Base-by-base conservation (phyloP, 1,139 yeast species). In the Taphrina deformans region DNA sequence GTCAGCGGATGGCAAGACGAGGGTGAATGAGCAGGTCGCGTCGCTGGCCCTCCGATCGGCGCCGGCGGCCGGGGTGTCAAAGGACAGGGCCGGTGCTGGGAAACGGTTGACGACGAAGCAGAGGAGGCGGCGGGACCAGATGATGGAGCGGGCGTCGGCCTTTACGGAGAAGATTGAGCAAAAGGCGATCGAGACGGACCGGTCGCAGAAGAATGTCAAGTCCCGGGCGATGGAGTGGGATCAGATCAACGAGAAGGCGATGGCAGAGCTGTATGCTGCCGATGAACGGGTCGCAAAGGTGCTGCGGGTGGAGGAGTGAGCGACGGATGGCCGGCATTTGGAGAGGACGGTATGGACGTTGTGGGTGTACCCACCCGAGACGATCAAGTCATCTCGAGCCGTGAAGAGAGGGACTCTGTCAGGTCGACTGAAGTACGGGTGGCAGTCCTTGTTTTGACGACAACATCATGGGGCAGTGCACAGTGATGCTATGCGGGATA, bases 101-200 rank as follows among this genome's bases (percentile, higher is more conserved):
- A 59, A 59, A 23, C 9, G 35, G 14, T 24, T 50, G 50, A 50
- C 56, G 12, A 14, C 63, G 41, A 59, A 59, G 50, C 63, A 59
- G 50, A 48, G 55, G 14, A 31, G 50, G 40, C 26, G 63, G 38
- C 38, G 55, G 55, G 55, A 50, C 23, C 55, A 50, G 56, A 40
- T 35, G 51, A 29, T 51, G 31, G 56, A 48, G 41, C 14, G 23
- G 26, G 63, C 56, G 5, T 31, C 55, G 44, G 63, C 63, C 9
- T 59, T 59, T 18, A 41, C 55, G 31, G 63, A 51, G 29, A 59
- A 59, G 27, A 41, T 59, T 24, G 63, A 50, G 45, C 40, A 35
- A 23, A 59, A 59, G 41, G 63, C 63, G 21, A 33, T n/a, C 27
- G 63, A 51, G 56, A 48, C 55, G 45, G 46, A 59, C n/a, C 48